These are phyloP conservation scores for Grosmannia huntii DNA, from an alignment of 2,329 filamentous ascomycete species.

Conservation along the genomic window DNA sequence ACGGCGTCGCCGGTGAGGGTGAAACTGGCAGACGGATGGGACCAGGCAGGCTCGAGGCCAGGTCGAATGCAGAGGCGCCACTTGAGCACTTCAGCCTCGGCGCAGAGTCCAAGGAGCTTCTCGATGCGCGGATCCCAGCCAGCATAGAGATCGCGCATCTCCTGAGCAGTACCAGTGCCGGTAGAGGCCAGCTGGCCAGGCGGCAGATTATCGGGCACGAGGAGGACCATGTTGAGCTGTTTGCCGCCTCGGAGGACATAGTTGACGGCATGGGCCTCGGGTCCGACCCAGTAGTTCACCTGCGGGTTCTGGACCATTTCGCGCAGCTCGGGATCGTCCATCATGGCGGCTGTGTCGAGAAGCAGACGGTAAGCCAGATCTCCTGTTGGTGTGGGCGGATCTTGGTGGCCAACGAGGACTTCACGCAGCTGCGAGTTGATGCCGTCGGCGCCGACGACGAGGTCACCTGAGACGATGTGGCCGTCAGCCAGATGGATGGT, in stretches of 20 bases:
- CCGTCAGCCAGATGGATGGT: conserved; percentile 15
- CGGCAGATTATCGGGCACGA: conserved; percentile 15
- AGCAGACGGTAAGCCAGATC: conserved; percentile 24
- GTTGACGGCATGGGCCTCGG: conserved; percentile 20
- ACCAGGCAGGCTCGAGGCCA: conserved; percentile 25
- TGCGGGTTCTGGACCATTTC: conserved; percentile 17
- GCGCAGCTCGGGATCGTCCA: conserved; percentile 17
- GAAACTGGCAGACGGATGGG: conserved; percentile 24
- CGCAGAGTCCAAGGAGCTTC: conserved; percentile 22
- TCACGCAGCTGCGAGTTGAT: conserved; percentile 18
- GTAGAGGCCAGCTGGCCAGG: conserved; percentile 14
- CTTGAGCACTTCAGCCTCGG: conserved; percentile 29
- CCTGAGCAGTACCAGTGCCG: conserved; percentile 17
- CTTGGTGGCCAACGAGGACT: conserved; percentile 8
- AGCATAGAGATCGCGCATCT: conserved; percentile 22
- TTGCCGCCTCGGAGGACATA: conserved; percentile 20
- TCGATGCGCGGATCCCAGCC: conserved; percentile 23
- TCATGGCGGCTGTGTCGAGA: conserved; percentile 17
- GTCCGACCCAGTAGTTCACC: conserved; percentile 21
- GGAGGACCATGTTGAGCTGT: conserved; percentile 21
- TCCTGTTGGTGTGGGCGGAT: conserved; percentile 17
- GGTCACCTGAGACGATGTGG: conserved; percentile 18
- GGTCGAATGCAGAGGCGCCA: conserved; percentile 34
- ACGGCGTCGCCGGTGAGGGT: conserved; percentile 30
- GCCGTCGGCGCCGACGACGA: conserved; percentile 28